Percentiles rank a stretch among this genome's conserved stretches.
Evolutionary conservation across 2,329 filamentous ascomycete species (phyloP).

Genomic region (Lasiodiplodia theobromae): DNA sequence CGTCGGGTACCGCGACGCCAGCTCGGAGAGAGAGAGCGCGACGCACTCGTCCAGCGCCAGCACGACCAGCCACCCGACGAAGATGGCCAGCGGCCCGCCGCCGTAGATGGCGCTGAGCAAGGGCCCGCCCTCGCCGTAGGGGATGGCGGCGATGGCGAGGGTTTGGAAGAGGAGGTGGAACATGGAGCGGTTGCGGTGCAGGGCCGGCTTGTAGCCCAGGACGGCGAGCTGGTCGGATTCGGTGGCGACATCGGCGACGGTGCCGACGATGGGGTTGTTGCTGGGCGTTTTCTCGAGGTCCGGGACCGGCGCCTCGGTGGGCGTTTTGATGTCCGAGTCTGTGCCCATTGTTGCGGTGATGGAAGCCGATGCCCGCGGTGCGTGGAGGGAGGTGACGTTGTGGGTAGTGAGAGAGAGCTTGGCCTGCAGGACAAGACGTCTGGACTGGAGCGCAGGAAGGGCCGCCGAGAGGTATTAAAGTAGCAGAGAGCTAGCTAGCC

Average conservation of each 20-base stretch:
- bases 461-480: neutral
- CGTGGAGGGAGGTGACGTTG: no score
- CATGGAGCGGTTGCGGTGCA: slow-evolving; percentile 66
- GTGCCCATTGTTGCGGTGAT: neutral
- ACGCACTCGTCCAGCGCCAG: slow-evolving; percentile 26
- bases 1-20: slow-evolving; percentile 47
- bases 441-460: neutral
- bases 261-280: neutral
- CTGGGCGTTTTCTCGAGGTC: neutral
- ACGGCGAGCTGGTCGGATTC: slow-evolving; percentile 41
- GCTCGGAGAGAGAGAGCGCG: slow-evolving; percentile 41
- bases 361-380: no score
- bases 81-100: slow-evolving; percentile 51
- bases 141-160: slow-evolving; percentile 67
- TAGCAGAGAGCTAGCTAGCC: no score
- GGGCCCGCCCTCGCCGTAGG: slow-evolving; percentile 57
- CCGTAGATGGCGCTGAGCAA: slow-evolving; percentile 53
- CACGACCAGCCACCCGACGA: slow-evolving; percentile 45
- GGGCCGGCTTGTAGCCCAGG: slow-evolving; percentile 66
- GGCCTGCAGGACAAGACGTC: slow-evolving; percentile 2
- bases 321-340: neutral
- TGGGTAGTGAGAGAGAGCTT: neutral
- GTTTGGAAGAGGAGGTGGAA: slow-evolving; percentile 68
- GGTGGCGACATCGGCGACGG: slow-evolving; percentile 35
- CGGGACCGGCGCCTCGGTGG: neutral